phyloP scores from a whole-genome alignment of 2,329 filamentous ascomycete genomes.

The Anisogramma anomala region DNA sequence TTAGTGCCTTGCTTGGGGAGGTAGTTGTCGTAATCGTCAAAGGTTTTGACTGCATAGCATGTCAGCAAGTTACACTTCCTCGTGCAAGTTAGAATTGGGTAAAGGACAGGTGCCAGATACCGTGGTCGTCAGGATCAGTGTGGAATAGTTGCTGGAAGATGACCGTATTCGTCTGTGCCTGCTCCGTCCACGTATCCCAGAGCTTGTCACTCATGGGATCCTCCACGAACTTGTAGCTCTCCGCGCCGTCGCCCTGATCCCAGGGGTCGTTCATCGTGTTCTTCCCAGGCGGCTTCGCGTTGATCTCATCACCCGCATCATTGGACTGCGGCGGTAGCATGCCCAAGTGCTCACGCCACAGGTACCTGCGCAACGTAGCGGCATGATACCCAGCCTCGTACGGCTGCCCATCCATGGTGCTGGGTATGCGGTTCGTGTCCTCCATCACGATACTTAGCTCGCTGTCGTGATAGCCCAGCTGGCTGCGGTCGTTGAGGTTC shows the following conservation, averaged over 20 bases:
- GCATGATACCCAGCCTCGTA: slow-evolving; percentile 75
- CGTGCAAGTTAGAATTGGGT: too few species aligned
- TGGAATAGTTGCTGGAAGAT: slow-evolving; percentile 74
- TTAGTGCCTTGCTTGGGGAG: slow-evolving; percentile 58
- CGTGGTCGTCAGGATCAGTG: slow-evolving; percentile 78
- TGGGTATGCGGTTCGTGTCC: slow-evolving; percentile 60
- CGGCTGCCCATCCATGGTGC: slow-evolving; percentile 65
- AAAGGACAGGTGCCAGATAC: slow-evolving; percentile 26
- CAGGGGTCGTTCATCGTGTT: slow-evolving; percentile 53
- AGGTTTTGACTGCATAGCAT: slow-evolving; percentile 57
- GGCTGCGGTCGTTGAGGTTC: slow-evolving; percentile 85
- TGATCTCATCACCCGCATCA: slow-evolving; percentile 55
- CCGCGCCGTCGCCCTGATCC: slow-evolving; percentile 50
- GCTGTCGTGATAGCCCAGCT: slow-evolving; percentile 79
- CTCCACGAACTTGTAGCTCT: slow-evolving; percentile 52
- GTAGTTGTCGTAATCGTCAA: slow-evolving; percentile 80
- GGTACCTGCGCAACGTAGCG: slow-evolving; percentile 63
- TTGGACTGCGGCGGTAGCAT: slow-evolving; percentile 63
- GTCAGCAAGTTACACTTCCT: background rate
- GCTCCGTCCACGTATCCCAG: slow-evolving; percentile 56
- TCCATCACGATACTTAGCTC: slow-evolving; percentile 86
- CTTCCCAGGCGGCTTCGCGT: slow-evolving; percentile 59
- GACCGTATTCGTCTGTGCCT: slow-evolving; percentile 59
- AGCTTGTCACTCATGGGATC: slow-evolving; percentile 60
- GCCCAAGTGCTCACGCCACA: slow-evolving; percentile 87